phyloP scores from a whole-genome alignment of 305 asterid species.

The Fraxinus platypoda region DNA sequence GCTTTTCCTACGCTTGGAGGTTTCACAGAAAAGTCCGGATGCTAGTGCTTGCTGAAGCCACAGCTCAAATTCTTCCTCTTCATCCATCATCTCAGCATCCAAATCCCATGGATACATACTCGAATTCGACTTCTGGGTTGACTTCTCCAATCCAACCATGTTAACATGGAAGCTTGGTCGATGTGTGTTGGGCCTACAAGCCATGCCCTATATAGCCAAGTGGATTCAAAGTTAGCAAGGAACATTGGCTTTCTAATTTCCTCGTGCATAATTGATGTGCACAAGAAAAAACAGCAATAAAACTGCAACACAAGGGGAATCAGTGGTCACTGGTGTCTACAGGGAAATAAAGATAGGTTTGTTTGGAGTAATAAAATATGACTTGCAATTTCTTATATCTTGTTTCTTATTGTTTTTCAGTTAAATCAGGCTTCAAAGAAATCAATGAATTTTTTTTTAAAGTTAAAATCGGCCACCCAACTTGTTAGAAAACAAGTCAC shows the following conservation, averaged over 20 bases:
- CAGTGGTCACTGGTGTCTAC: neutral
- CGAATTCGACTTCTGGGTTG: slow-evolving; percentile 72
- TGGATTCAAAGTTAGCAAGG: slow-evolving; percentile 4
- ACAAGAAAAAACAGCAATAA: neutral
- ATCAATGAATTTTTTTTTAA: neutral
- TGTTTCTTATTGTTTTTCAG: neutral
- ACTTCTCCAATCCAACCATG: slow-evolving; percentile 92
- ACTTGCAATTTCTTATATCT: neutral
- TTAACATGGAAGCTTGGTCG: slow-evolving; percentile 97
- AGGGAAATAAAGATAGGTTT: neutral
- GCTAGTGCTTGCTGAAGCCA: slow-evolving; percentile 99
- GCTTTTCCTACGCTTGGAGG: slow-evolving; percentile 88
- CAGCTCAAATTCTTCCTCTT: slow-evolving; percentile 91
- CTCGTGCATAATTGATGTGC: neutral
- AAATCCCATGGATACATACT: slow-evolving; percentile 93
- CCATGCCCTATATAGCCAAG: slow-evolving; percentile 69
- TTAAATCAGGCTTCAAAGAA: neutral
- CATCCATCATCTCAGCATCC: slow-evolving; percentile 94
- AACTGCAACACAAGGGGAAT: neutral
- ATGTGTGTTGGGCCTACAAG: slow-evolving; percentile 95
- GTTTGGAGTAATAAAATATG: neutral
- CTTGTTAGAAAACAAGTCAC: no score
- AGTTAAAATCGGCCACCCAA: neutral
- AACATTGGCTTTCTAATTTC: neutral
- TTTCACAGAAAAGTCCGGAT: slow-evolving; percentile 85